Evolutionary conservation across 2,329 filamentous ascomycete genomes (phyloP), one percentile per base, ranked within the genome.

Genomic region (Ambrosiella beaveri): DNA sequence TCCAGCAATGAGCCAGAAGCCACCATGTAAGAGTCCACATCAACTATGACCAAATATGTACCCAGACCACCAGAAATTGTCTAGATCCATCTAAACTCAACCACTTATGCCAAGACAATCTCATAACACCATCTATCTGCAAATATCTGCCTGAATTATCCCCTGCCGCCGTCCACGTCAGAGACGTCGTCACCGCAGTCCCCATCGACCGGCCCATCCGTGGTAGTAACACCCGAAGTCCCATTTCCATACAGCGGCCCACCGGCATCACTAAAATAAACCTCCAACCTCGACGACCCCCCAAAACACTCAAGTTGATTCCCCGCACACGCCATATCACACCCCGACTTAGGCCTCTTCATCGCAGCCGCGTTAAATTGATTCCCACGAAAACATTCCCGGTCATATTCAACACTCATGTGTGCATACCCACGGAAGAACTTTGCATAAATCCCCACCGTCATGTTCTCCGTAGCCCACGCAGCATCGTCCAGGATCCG

Each of bases 301-400:
- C 71, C 71, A 4, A 71, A 73, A 51, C 65, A 70, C 45, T 71
- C 63, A 0, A 62, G 62, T 6, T 57, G 62, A 39, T 71, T 65
- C 0, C 70, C 70, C 0, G 64, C 61, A 7, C 70, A 72, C 0
- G 61, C 59, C 35, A 69, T 67, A 1, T 64, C 66, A 59, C 70
- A 71, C 8, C 70, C 69, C 0, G 61, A 62, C 19, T 67, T 65
- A 5, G 57, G 54, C 0, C 67, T 66, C 38, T 65, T 62, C 13
- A 62, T 60, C 17, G 65, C 66, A 4, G 65, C 67, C 0, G 61
- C 58, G 2, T 65, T 65, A 2, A 71, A 70, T 68, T 2, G 63
- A 40, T 57, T 40, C 12, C 56, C 45, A 36, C 38, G 53, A 37
- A 27, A 52, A 36, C 49, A 57, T 17, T 57, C 56, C 2, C 36